Evolutionary conservation across 2,329 filamentous ascomycete genomes (phyloP).

Genomic region (Eurotiales sp.): DNA sequence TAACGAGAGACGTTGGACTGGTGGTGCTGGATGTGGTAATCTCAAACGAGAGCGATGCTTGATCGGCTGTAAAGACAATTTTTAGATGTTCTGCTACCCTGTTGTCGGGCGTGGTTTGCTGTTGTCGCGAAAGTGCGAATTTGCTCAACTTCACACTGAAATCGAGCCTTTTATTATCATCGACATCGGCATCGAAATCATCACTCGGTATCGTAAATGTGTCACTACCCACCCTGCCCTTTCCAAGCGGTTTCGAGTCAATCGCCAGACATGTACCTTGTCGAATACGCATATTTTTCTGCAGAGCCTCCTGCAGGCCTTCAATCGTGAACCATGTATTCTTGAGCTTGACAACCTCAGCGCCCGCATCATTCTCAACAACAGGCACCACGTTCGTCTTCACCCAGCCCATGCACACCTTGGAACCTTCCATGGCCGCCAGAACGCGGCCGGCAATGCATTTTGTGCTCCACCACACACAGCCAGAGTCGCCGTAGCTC

Average conservation of each 20-base stretch:
- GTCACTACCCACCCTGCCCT: conserved; percentile 33
- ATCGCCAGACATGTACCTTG: conserved; percentile 36
- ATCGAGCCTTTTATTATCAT: conserved; percentile 18
- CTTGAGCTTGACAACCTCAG: conserved; percentile 21
- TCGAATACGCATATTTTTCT: conserved; percentile 39
- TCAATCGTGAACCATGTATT: conserved; percentile 51
- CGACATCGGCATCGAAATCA: no score
- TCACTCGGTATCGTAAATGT: conserved; percentile 39
- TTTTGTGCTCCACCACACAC: conserved; percentile 56
- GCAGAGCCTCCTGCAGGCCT: conserved; percentile 21
- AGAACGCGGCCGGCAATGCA: conserved; percentile 54
- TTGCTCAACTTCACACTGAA: conserved; percentile 17
- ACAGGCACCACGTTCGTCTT: conserved; percentile 38
- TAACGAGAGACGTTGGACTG: background rate
- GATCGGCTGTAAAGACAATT: conserved; percentile 20
- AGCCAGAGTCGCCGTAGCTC: conserved; percentile 37
- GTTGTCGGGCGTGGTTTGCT: conserved; percentile 11
- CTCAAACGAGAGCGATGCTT: conserved; percentile 27
- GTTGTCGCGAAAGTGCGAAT: background rate
- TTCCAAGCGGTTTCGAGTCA: conserved; percentile 40
- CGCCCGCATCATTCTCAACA: background rate
- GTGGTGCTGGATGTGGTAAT: background rate
- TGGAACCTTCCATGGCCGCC: conserved; percentile 41
- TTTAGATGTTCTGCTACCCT: conserved; percentile 15
- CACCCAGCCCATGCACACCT: conserved; percentile 56